These are phyloP conservation scores for Talinum fruticosum DNA, from an alignment of 148 eudicot genomes.

Conservation along the genomic window DNA sequence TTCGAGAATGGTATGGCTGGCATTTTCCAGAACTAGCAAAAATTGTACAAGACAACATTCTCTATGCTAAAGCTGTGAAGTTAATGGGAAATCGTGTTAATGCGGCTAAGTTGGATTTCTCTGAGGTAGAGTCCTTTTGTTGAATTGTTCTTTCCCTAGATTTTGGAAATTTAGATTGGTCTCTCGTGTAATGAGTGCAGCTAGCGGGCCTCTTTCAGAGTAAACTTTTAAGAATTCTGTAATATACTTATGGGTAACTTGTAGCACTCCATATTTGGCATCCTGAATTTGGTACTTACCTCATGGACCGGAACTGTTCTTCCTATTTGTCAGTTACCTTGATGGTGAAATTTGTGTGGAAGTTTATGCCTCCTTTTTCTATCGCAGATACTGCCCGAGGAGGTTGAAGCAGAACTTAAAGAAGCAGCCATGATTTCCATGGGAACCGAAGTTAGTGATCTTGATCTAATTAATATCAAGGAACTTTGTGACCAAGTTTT, in stretches of 20 bases:
- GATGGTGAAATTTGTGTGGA: too few relatives aligned
- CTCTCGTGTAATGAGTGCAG: too few relatives aligned
- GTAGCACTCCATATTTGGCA: too few relatives aligned
- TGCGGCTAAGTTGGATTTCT: conserved; percentile 89
- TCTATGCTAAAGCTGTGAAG: conserved; percentile 82
- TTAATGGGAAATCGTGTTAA: conserved; percentile 73
- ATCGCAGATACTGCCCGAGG: conserved; percentile 69
- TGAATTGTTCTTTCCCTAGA: not conserved
- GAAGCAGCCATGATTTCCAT: conserved; percentile 86
- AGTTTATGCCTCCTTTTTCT: not conserved
- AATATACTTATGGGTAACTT: too few relatives aligned
- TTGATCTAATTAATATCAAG: conserved; percentile 76
- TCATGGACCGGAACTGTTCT: too few relatives aligned
- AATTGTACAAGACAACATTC: conserved; percentile 78
- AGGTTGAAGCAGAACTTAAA: conserved; percentile 80
- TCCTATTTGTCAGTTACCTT: too few relatives aligned
- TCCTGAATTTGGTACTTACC: too few relatives aligned
- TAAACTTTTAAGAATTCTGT: too few relatives aligned
- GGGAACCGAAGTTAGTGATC: conserved; percentile 98
- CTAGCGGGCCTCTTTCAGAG: too few relatives aligned
- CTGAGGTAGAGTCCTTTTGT: conserved; percentile 57
- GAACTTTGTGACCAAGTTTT: conserved; percentile 90
- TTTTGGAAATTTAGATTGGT: not conserved
- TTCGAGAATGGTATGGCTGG: conserved; percentile 98
- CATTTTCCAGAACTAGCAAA: conserved; percentile 98